Base-by-base conservation (phyloP, 495 filamentous ascomycete genomes). In the Penicillium crystallinum region DNA sequence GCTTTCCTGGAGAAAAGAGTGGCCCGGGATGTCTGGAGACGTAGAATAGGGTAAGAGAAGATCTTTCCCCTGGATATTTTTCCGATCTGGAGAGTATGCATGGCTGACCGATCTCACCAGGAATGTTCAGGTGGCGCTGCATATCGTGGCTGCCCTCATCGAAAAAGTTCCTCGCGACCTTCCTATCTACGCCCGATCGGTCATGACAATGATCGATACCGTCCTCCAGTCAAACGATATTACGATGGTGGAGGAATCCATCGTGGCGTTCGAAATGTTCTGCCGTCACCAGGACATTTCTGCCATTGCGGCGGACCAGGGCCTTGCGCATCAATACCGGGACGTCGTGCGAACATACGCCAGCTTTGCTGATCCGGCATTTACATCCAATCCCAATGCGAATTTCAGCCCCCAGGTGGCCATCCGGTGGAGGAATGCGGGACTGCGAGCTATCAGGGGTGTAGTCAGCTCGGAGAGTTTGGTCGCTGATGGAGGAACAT, bases 61-160 rank as follows among this genome's bases (percentile, higher is more conserved):
- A 39, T 11, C 12, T 17, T 22, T 33, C 10, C 18, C 23, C 14
- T 35, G 19, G 53, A 30, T 11, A 3, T 37, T 27, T 27, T 27
- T 27, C 36, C 37, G 38, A 23, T 25, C 12, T 43, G 12, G 34
- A 18, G 44, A 41, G 14, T 14, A 31, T 19, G 33, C 15, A 48
- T 23, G 10, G 18, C 52, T 58, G 31, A 62, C 39, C 21, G 19
- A 33, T 48, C 11, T 49, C 22, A 42, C 27, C 56, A 95, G 90
- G 51, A 93, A 95, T 73, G 88, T 96, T 33, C 89, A 95, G 69
- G 89, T 97, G 49, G 95, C 89, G 17, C 83, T 97, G 31, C 84
- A 92, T 60, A 95, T 97, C 48, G 70, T 95, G 48, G 84, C 83
- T 34, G 88, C 91, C 30, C 78, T 97, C 51, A 90, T 97, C 69